phyloP scores from a whole-genome alignment of 2,329 filamentous ascomycete genomes.

The Samsoniella hepiali region DNA sequence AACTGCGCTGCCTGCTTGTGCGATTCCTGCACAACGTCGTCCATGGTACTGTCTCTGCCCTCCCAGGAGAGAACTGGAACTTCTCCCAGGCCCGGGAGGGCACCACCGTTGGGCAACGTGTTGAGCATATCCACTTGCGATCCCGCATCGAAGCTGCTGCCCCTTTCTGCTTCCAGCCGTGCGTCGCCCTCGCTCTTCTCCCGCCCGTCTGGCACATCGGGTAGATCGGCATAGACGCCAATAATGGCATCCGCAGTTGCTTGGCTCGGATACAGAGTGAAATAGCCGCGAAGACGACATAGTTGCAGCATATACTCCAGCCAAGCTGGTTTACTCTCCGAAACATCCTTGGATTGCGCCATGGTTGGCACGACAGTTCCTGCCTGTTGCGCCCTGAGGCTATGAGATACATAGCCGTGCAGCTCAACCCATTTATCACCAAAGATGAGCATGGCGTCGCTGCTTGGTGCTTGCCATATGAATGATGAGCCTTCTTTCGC shows the following conservation, averaged over 20 bases:
- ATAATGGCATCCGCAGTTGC: conserved; percentile 54
- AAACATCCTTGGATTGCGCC: conserved; percentile 56
- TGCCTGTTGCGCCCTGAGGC: conserved; percentile 46
- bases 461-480: conserved; percentile 80
- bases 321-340: conserved; percentile 69
- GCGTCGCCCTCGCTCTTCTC: conserved; percentile 24
- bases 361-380: conserved; percentile 37
- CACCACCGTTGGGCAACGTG: conserved; percentile 43
- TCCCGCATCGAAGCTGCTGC: conserved; percentile 39
- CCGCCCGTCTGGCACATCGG: conserved; percentile 69
- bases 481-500: conserved; percentile 53
- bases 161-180: conserved; percentile 31
- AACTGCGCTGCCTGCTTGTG: conserved; percentile 57
- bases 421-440: conserved; percentile 85
- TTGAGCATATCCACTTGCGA: conserved; percentile 46
- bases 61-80: conserved; percentile 64
- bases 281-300: conserved; percentile 72
- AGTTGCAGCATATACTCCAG: conserved; percentile 75
- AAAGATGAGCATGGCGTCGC: conserved; percentile 77
- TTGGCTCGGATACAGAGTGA: conserved; percentile 72
- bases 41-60: conserved; percentile 46
- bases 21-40: conserved; percentile 43
- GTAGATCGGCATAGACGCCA: conserved; percentile 75
- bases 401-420: conserved; percentile 71
- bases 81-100: conserved; percentile 42